Conservation (phyloP, 176 grass and related monocot genomes). For the Carex scoparia region DNA sequence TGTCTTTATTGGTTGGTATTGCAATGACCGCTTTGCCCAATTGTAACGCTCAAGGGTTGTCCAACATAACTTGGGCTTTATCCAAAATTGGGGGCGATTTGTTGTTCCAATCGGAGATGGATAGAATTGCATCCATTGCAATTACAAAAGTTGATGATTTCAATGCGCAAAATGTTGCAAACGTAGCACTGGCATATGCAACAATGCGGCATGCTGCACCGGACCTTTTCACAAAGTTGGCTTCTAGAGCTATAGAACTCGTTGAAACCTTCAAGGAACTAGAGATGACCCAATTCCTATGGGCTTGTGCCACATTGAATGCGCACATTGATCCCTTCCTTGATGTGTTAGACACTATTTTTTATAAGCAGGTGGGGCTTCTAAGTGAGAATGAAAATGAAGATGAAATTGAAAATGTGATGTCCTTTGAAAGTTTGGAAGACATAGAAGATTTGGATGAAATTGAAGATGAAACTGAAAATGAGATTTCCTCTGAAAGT, state of each 20-base stretch:
- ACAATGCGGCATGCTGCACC: constrained; percentile 79
- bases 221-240: constrained; percentile 49
- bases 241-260: constrained; percentile 42
- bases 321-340: constrained; percentile 41
- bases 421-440: background rate
- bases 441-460: constrained; percentile 4
- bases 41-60: constrained; percentile 71
- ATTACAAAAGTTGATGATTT: constrained; percentile 60
- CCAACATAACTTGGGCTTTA: constrained; percentile 91
- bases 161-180: constrained; percentile 84
- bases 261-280: constrained; percentile 61
- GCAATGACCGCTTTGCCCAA: constrained; percentile 70
- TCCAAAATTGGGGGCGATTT: constrained; percentile 86
- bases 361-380: constrained; percentile 26
- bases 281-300: constrained; percentile 81
- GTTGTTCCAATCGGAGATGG: constrained; percentile 81
- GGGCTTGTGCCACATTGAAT: constrained; percentile 86
- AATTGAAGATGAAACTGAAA: background rate
- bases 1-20: constrained; percentile 87
- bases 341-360: constrained; percentile 51
- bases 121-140: constrained; percentile 67
- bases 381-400: constrained; percentile 4
- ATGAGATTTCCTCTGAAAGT: background rate
- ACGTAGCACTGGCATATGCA: constrained; percentile 69
- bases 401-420: constrained; percentile 1